phyloP scores from a whole-genome alignment of 371 early-diverging fungal genomes.

The Apophysomyces ossiformis region DNA sequence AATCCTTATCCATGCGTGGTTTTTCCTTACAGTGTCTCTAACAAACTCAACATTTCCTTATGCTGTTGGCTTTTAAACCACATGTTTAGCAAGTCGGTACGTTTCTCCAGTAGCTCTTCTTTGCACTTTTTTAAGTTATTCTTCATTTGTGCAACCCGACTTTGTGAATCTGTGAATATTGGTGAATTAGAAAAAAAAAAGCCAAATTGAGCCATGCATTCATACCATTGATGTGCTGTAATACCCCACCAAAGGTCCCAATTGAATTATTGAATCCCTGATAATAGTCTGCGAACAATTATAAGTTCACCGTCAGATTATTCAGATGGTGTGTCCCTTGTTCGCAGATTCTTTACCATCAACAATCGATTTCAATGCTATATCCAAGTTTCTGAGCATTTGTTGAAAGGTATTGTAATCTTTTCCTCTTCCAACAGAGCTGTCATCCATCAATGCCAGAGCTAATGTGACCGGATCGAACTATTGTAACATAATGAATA shows the following conservation, averaged over 20 bases:
- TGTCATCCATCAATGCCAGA: constrained; percentile 85
- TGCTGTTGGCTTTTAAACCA: constrained; percentile 83
- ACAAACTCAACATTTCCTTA: constrained; percentile 81
- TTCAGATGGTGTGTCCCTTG: not conserved
- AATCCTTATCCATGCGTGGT: not conserved
- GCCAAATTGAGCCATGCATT: not conserved
- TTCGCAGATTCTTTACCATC: constrained; percentile 60
- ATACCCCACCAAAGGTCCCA: constrained; percentile 89
- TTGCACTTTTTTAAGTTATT: constrained; percentile 69
- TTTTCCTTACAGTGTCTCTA: constrained; percentile 71
- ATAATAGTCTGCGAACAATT: constrained; percentile 75
- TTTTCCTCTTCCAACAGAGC: constrained; percentile 74
- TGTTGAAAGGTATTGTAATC: constrained; percentile 78
- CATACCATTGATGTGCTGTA: constrained; percentile 82
- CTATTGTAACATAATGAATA: constrained; percentile 35
- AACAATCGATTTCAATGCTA: constrained; percentile 85
- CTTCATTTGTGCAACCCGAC: constrained; percentile 71
- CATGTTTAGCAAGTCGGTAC: constrained; percentile 77
- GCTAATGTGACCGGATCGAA: constrained; percentile 92
- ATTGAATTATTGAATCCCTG: constrained; percentile 91
- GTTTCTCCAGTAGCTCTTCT: constrained; percentile 69
- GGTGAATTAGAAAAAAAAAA: constrained; percentile 24
- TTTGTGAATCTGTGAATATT: constrained; percentile 57
- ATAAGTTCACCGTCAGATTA: not conserved
- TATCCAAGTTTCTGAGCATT: constrained; percentile 76